These are phyloP conservation scores for Wickerhamiella kurtzmanii DNA, from an alignment of 805 yeast species.

Conservation along the genomic window DNA sequence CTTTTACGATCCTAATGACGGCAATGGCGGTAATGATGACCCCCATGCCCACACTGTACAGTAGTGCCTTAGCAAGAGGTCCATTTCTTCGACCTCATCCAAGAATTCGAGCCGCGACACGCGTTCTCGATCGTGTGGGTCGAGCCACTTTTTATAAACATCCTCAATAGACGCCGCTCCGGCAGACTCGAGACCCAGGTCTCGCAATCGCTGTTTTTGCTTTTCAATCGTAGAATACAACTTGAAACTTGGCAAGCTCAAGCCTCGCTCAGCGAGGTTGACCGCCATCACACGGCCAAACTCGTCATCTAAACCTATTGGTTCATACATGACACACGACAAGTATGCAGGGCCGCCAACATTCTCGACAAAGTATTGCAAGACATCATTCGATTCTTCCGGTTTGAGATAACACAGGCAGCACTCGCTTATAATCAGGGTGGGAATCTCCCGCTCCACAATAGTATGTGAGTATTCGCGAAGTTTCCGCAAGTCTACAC, in stretches of 20 bases:
- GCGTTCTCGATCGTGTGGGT: constrained; percentile 29
- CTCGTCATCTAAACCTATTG: constrained; percentile 45
- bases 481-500: constrained; percentile 40
- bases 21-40: neutral
- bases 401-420: constrained; percentile 58
- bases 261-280: constrained; percentile 48
- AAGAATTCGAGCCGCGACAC: constrained; percentile 47
- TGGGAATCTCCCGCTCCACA: constrained; percentile 29
- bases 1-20: constrained; percentile 3
- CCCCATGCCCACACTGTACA: constrained; percentile 30
- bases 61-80: constrained; percentile 49
- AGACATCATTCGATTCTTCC: constrained; percentile 32
- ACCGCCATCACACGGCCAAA: constrained; percentile 59
- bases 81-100: constrained; percentile 65
- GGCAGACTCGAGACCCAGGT: constrained; percentile 20
- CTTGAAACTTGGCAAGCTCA: constrained; percentile 44
- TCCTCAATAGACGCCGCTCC: constrained; percentile 35
- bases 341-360: constrained; percentile 19
- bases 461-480: constrained; percentile 17
- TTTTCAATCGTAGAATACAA: constrained; percentile 35
- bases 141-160: constrained; percentile 34
- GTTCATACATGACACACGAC: constrained; percentile 48
- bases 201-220: constrained; percentile 29
- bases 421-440: constrained; percentile 59
- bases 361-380: constrained; percentile 31